Percentiles rank a stretch among this genome's conserved stretches.
Evolutionary conservation across 1,284 basidiomycete species (phyloP).

Genomic region (Boletus nobilissimus): DNA sequence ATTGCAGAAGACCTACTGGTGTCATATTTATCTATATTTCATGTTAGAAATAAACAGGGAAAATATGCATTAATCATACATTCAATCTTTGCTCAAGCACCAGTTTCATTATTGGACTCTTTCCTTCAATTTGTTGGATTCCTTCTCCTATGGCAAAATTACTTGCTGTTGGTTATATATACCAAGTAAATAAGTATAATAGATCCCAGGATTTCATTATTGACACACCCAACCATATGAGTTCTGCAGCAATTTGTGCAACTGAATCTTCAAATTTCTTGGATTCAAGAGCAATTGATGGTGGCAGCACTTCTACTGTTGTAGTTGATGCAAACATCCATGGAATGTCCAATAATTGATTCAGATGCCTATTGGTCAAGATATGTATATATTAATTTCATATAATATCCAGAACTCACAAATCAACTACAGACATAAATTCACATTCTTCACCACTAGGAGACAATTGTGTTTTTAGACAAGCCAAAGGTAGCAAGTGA

Average conservation of each 20-base stretch:
- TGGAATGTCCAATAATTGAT: not conserved
- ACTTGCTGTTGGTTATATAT: not conserved
- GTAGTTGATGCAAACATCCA: not conserved
- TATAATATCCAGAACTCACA: not conserved
- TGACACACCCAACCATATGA: conserved; percentile 30
- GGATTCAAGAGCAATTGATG: not conserved
- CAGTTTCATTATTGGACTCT: not conserved
- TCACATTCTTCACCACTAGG: not conserved
- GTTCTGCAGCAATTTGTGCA: conserved; percentile 15
- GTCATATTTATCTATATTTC: conserved; percentile 3
- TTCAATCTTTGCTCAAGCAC: conserved; percentile 26
- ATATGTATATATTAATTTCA: not conserved
- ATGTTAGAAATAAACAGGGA: not conserved
- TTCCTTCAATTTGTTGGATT: not conserved
- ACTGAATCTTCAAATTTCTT: conserved; percentile 15
- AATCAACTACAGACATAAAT: not conserved
- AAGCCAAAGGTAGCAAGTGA: not conserved
- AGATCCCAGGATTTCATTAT: not conserved
- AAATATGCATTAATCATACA: conserved; percentile 19
- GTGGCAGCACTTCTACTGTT: not conserved
- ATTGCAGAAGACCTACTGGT: conserved; percentile 1
- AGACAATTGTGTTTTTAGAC: not conserved
- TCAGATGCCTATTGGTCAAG: not conserved
- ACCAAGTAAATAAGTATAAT: not conserved
- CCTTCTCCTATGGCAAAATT: not conserved